Evolutionary conservation across 2,329 filamentous ascomycete species (phyloP).

Genomic region (Tolypocladium paradoxum): DNA sequence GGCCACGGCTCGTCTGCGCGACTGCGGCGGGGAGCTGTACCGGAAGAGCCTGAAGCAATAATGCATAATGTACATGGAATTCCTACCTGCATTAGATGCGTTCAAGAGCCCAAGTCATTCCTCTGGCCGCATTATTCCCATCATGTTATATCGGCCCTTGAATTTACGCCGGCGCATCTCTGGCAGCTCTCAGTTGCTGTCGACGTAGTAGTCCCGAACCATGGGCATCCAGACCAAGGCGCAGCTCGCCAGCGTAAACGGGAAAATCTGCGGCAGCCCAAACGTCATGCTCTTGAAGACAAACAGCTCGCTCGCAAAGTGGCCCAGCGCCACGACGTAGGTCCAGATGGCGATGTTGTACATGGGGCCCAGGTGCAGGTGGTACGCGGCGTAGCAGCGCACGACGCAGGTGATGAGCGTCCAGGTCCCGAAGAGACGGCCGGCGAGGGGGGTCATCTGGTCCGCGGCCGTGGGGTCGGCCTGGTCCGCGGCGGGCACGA

Average conservation of each 20-base stretch:
- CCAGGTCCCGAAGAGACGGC: constrained; percentile 80
- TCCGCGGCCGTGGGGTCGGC: constrained; percentile 37
- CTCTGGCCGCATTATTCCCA: background rate
- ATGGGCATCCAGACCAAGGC: constrained; percentile 50
- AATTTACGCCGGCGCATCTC: background rate
- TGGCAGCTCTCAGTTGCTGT: constrained; percentile 17
- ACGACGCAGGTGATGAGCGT: constrained; percentile 69
- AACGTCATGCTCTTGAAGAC: constrained; percentile 66
- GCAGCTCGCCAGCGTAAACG: constrained; percentile 38
- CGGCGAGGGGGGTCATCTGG: constrained; percentile 63
- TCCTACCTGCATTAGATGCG: background rate
- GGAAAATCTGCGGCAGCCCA: constrained; percentile 43
- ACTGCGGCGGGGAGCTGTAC: constrained; percentile 75
- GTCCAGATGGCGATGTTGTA: constrained; percentile 78
- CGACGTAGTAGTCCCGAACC: constrained; percentile 62
- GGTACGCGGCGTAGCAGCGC: constrained; percentile 73
- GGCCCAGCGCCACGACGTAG: constrained; percentile 64
- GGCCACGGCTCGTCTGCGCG: constrained; percentile 66
- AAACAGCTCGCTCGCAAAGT: constrained; percentile 74
- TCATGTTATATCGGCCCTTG: too few species aligned
- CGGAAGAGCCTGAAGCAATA: constrained; percentile 40
- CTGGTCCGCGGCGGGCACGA: constrained; percentile 29
- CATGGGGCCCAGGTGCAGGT: constrained; percentile 59
- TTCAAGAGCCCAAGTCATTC: background rate
- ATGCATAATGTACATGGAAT: background rate